Conservation (phyloP, 2,329 filamentous ascomycete species). For the Paecilomyces sp. region DNA sequence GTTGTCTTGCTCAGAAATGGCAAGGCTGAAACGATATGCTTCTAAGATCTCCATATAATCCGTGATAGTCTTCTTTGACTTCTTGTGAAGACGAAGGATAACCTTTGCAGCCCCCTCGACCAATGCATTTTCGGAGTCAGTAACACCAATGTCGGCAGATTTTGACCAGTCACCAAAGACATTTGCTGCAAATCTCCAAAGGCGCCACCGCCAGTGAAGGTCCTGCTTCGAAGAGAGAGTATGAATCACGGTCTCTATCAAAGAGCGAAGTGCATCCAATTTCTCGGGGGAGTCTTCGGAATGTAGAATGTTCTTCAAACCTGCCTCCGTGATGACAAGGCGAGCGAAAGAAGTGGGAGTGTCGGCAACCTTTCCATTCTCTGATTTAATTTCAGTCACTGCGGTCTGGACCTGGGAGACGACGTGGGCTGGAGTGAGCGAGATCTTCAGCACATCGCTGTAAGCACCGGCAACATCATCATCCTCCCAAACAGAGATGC, state of each 20-base stretch:
- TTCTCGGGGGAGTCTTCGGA: slow-evolving; percentile 12
- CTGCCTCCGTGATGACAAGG: slow-evolving; percentile 29
- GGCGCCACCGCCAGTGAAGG: slow-evolving; percentile 33
- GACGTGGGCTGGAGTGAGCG: slow-evolving; percentile 21
- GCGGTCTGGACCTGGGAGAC: slow-evolving; percentile 23
- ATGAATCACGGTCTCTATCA: slow-evolving; percentile 19
- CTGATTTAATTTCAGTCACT: slow-evolving; percentile 17
- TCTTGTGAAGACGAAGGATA: slow-evolving; percentile 22
- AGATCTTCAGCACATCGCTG: slow-evolving; percentile 23
- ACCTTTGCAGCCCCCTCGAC: slow-evolving; percentile 20
- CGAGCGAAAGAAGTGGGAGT: slow-evolving; percentile 24
- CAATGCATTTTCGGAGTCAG: slow-evolving; percentile 14
- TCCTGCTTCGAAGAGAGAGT: slow-evolving; percentile 24
- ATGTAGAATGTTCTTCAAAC: slow-evolving; percentile 19
- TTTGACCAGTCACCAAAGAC: slow-evolving; percentile 23
- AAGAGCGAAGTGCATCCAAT: slow-evolving; percentile 14
- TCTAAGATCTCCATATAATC: slow-evolving; percentile 30
- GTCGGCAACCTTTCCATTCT: slow-evolving; percentile 19
- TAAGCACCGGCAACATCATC: slow-evolving; percentile 34
- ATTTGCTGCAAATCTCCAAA: slow-evolving; percentile 32
- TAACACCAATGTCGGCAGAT: slow-evolving; percentile 12
- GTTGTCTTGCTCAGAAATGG: slow-evolving; percentile 14
- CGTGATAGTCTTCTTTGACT: slow-evolving; percentile 14
- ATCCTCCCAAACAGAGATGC: slow-evolving; percentile 39
- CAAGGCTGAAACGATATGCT: slow-evolving; percentile 26